These are phyloP conservation scores for Rhodotorula mucilaginosa DNA, from an alignment of 1,284 basidiomycete genomes.

Conservation along the genomic window DNA sequence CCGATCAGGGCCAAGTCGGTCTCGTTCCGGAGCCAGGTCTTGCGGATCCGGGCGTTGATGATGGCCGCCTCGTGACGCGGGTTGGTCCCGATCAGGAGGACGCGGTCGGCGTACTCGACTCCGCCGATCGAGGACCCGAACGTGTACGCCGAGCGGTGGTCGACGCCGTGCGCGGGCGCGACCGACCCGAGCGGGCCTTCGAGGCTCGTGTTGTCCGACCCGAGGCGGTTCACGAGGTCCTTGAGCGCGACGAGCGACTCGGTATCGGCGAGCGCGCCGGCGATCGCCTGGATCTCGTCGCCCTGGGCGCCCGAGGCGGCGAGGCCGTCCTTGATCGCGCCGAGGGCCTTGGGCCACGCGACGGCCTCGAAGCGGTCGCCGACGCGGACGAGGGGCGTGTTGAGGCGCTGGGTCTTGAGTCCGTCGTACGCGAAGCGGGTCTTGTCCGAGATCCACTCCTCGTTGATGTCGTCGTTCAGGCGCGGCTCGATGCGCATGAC, in stretches of 20 bases:
- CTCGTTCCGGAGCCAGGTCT: slow-evolving; percentile 82
- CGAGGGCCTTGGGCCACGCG: slow-evolving; percentile 88
- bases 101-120: slow-evolving; percentile 85
- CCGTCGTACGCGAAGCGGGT: slow-evolving; percentile 96
- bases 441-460: slow-evolving; percentile 99
- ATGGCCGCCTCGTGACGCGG: slow-evolving; percentile 97
- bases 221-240: slow-evolving; percentile 88
- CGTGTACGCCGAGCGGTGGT: slow-evolving; percentile 92
- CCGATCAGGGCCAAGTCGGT: slow-evolving; percentile 88
- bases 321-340: slow-evolving; percentile 75
- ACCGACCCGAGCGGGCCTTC: slow-evolving; percentile 70
- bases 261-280: slow-evolving; percentile 88
- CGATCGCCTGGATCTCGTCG: slow-evolving; percentile 95
- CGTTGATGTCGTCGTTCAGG: slow-evolving; percentile 97
- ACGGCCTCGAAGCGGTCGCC: slow-evolving; percentile 90
- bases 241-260: slow-evolving; percentile 92
- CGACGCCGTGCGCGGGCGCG: slow-evolving; percentile 72
- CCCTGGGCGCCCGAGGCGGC: slow-evolving; percentile 75
- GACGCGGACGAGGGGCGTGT: slow-evolving; percentile 83
- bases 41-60: slow-evolving; percentile 93
- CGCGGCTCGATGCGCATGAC: slow-evolving; percentile 97
- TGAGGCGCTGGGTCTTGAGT: slow-evolving; percentile 90
- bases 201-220: slow-evolving; percentile 88
- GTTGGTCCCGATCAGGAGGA: slow-evolving; percentile 94
- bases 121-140: slow-evolving; percentile 95